Conservation (phyloP, 2,329 filamentous ascomycete genomes). For the Colletotrichum endophyticum region DNA sequence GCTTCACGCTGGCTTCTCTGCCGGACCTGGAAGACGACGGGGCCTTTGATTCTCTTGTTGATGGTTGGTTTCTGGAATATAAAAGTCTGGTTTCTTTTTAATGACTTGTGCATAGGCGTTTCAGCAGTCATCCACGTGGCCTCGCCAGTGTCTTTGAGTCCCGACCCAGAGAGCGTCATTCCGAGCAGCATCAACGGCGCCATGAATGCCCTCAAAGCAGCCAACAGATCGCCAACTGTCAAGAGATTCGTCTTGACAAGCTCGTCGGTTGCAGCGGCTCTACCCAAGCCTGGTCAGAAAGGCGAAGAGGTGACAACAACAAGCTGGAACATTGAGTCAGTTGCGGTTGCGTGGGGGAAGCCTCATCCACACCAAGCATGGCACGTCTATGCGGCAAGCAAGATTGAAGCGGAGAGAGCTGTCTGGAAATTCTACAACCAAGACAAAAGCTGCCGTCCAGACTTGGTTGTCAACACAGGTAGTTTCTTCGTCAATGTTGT, state of each 20-base stretch:
- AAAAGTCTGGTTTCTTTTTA: not conserved
- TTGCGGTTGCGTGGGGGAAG: conserved; percentile 40
- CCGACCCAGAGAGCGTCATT: conserved; percentile 44
- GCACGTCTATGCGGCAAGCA: conserved; percentile 42
- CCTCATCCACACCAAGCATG: conserved; percentile 29
- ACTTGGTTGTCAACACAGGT: conserved; percentile 36
- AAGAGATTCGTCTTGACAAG: conserved; percentile 43
- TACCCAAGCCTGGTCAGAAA: not conserved
- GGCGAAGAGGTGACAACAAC: conserved; percentile 24
- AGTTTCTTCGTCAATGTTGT: conserved; percentile 18
- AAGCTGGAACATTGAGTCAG: conserved; percentile 39
- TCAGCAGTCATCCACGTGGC: conserved; percentile 34
- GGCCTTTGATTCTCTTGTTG: conserved; percentile 29
- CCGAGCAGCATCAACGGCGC: conserved; percentile 33
- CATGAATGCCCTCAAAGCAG: conserved; percentile 35
- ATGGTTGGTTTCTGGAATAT: conserved; percentile 23
- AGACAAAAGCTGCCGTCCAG: conserved; percentile 39
- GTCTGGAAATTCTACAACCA: conserved; percentile 40
- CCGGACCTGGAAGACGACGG: conserved; percentile 33
- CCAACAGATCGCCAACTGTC: conserved; percentile 36
- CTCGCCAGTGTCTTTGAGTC: conserved; percentile 33
- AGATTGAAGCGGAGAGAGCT: conserved; percentile 39
- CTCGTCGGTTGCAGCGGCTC: conserved; percentile 4
- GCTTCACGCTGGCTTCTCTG: conserved; percentile 35
- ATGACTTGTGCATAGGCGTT: not conserved